Conservation (phyloP, 495 filamentous ascomycete genomes). For the Hypoxylon trugodes region DNA sequence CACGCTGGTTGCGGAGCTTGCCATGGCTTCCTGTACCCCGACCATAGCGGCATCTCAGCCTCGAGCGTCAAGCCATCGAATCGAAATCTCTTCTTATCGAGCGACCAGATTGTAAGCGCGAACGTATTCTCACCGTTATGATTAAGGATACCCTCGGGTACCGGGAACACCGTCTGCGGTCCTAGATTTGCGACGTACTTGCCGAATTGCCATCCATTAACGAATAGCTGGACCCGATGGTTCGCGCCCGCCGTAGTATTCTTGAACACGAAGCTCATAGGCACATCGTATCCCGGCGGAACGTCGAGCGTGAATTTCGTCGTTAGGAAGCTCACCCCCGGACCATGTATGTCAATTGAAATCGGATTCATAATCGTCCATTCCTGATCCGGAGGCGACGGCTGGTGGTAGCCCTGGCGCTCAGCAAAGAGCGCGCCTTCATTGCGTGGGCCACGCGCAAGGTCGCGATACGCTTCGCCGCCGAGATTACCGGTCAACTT, state of each 20-base stretch:
- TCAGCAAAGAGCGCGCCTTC: slow-evolving; percentile 77
- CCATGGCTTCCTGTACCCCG: slow-evolving; percentile 59
- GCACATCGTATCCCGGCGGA: slow-evolving; percentile 63
- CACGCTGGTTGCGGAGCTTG: slow-evolving; percentile 60
- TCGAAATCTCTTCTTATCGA: slow-evolving; percentile 64
- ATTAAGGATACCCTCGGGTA: slow-evolving; percentile 73
- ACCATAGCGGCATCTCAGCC: slow-evolving; percentile 61
- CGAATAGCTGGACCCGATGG: slow-evolving; percentile 68
- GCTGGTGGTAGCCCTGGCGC: slow-evolving; percentile 73
- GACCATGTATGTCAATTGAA: slow-evolving; percentile 54
- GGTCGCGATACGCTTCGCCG: slow-evolving; percentile 74
- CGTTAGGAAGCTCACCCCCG: slow-evolving; percentile 71
- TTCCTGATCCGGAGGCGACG: slow-evolving; percentile 58
- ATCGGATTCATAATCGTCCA: slow-evolving; percentile 60
- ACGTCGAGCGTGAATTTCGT: slow-evolving; percentile 66
- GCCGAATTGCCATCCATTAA: slow-evolving; percentile 80
- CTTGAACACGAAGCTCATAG: slow-evolving; percentile 66
- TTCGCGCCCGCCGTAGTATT: slow-evolving; percentile 50
- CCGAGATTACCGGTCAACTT: slow-evolving; percentile 81
- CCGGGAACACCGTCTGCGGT: slow-evolving; percentile 72
- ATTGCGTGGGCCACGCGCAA: slow-evolving; percentile 73
- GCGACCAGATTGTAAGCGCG: slow-evolving; percentile 68
- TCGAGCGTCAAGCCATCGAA: slow-evolving; percentile 62
- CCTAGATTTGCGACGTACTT: slow-evolving; percentile 73
- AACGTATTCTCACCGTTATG: slow-evolving; percentile 69